Evolutionary conservation across 208 protist genomes (phyloP).

Genomic region (Leishmania martiniquensis): DNA sequence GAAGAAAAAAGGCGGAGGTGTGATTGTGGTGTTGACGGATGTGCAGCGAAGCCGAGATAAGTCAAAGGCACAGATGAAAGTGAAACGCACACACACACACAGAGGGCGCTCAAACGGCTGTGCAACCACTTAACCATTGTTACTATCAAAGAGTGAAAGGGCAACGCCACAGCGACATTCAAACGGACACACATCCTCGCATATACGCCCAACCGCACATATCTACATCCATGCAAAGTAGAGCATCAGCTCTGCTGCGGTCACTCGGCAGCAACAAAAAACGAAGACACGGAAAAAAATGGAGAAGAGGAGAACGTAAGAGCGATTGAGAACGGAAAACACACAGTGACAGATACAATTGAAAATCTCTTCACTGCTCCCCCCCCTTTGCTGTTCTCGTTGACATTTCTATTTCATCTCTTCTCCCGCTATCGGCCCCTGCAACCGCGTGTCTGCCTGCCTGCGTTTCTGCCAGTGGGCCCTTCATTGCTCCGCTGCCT

Average conservation of each 20-base stretch:
- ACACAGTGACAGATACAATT: slow-evolving; percentile 13
- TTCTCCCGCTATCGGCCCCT: no score
- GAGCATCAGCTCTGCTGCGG: background rate
- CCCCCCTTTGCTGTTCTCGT: background rate
- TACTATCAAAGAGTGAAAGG: background rate
- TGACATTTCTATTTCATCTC: slow-evolving; percentile 3
- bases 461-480: no score
- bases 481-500: no score
- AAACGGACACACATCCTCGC: background rate
- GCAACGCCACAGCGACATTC: no score
- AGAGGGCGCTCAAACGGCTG: background rate
- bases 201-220: background rate
- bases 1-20: background rate
- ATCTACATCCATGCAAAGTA: background rate
- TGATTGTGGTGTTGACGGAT: background rate
- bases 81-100: background rate
- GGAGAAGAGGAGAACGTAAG: background rate
- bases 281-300: background rate
- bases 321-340: background rate
- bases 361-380: slow-evolving; percentile 19
- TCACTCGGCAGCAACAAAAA: no score
- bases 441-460: no score
- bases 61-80: no score
- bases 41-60: background rate
- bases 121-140: background rate